Base-by-base conservation (phyloP, 2,329 filamentous ascomycete genomes). In the Juglanconis juglandina region DNA sequence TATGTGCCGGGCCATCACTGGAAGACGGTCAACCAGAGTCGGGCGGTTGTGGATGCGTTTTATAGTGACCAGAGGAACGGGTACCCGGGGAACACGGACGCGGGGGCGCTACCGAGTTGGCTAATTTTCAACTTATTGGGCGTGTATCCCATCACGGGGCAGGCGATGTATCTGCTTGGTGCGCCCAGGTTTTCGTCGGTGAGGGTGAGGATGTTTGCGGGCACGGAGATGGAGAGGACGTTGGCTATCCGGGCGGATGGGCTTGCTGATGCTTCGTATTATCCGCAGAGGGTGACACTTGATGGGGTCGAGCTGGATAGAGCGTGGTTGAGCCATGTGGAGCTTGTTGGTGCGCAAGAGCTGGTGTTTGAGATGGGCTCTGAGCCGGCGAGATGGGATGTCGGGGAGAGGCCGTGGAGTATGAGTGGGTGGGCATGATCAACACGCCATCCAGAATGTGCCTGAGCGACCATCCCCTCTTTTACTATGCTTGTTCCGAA, bases 41-140 rank as follows among this genome's bases (percentile, higher is more conserved):
- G 73, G 5, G 66, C 69, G 1, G 70, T 77, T 5, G 73, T 76
- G 0, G 74, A 76, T 30, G 68, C 73, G 46, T 78, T 76, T 62
- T 79, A 77, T 65, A 72, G 70, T 60, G 73, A 74, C 53, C 66
- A 65, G 0, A 69, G 68, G 0, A 71, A 73, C 37, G 77, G 78
- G 0, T 74, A 79, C 1, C 77, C 77, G 0, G 78, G 77, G 0
- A 80, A 80, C 56, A 77, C 72, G 8, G 77, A 79, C 64, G 76
- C 75, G 1, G 77, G 79, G 0, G 79, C 79, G 1, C 68, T 82
- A 64, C 78, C 80, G 48, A 78, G 76, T 49, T 82, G 79, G 80
- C 68, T 81, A 3, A 64, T 82, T 0, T 82, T 77, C 75, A 75
- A 80, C 59, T 76, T 82, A 68, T 64, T 82, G 0, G 79, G 80